A percentile compares a stretch with the other conserved stretches of the same genome.
These are phyloP conservation scores for Myrica gale DNA, from an alignment of 306 rosid species.

Conservation along the genomic window DNA sequence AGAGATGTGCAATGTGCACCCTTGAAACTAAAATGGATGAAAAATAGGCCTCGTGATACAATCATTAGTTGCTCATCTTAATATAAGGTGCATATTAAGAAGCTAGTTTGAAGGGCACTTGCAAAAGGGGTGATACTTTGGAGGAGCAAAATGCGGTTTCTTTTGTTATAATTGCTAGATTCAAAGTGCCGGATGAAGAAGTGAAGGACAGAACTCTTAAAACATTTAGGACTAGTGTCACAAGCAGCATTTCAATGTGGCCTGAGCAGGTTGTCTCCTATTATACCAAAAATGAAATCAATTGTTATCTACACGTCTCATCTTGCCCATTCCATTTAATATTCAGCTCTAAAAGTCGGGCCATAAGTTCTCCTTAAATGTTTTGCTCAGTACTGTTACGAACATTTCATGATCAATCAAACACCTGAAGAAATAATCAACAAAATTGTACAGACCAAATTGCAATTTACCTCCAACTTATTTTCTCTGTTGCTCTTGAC, in stretches of 20 bases:
- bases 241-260: background rate
- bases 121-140: too few relatives aligned
- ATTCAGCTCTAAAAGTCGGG: background rate
- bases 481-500: slow-evolving; percentile 1
- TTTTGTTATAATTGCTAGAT: too few relatives aligned
- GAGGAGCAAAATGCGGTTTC: too few relatives aligned
- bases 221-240: too few relatives aligned
- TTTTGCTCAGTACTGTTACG: background rate
- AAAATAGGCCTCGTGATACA: too few relatives aligned
- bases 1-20: too few relatives aligned
- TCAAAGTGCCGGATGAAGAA: too few relatives aligned
- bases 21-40: too few relatives aligned
- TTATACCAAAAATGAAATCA: background rate
- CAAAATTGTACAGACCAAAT: background rate
- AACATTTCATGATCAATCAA: background rate
- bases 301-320: background rate
- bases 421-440: background rate
- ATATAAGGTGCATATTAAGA: too few relatives aligned
- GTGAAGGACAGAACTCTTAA: too few relatives aligned
- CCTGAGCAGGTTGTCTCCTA: background rate
- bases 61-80: too few relatives aligned
- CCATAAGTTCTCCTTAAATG: slow-evolving; percentile 6
- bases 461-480: background rate
- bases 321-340: background rate
- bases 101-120: too few relatives aligned